phyloP scores from a whole-genome alignment of 2,329 filamentous ascomycete species.

The Penicillium polonicum region DNA sequence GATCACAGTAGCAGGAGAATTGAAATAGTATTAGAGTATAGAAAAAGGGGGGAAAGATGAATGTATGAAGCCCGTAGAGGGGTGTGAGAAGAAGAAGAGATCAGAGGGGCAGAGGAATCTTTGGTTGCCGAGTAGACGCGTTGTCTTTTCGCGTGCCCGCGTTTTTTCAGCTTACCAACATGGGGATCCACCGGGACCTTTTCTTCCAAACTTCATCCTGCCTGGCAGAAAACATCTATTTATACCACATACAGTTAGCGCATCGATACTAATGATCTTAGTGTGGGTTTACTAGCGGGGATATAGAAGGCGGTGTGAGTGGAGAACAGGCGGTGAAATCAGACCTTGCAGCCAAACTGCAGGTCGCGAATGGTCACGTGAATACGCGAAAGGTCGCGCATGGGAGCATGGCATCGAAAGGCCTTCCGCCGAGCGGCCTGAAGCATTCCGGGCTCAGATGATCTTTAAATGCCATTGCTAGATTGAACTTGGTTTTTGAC shows the following conservation, averaged over 20 bases:
- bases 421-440: constrained; percentile 7
- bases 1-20: constrained; percentile 14
- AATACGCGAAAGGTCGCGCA: constrained; percentile 11
- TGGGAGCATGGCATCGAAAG: constrained; percentile 7
- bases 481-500: not conserved
- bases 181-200: not conserved
- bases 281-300: constrained; percentile 1
- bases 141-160: constrained; percentile 20
- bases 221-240: constrained; percentile 2
- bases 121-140: constrained; percentile 13
- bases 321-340: constrained; percentile 10
- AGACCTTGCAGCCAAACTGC: constrained; percentile 7
- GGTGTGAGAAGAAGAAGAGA: constrained; percentile 27
- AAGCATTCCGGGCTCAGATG: constrained; percentile 23
- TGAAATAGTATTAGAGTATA: constrained; percentile 9
- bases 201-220: not conserved
- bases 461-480: not conserved
- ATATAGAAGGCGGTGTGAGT: constrained; percentile 20
- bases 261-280: not conserved
- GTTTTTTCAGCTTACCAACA: constrained; percentile 15
- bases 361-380: constrained; percentile 25
- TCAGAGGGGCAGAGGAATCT: constrained; percentile 23
- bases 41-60: constrained; percentile 14
- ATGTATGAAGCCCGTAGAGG: constrained; percentile 16
- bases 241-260: not conserved